phyloP scores from a whole-genome alignment of 148 eudicot species.

The Diospyros kaki region DNA sequence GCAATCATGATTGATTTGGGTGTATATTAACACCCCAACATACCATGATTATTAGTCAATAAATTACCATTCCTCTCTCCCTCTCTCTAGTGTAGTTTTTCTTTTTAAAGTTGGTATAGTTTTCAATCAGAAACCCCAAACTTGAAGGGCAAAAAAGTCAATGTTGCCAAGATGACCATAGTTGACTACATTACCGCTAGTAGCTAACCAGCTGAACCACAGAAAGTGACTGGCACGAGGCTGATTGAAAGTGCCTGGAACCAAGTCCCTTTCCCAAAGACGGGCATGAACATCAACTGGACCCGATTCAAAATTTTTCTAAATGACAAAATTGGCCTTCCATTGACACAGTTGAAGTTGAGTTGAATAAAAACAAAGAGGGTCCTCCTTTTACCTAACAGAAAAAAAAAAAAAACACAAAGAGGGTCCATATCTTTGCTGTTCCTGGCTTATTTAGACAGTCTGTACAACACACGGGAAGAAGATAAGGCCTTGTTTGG shows the following conservation, averaged over 20 bases:
- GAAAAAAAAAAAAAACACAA: neutral
- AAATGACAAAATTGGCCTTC: neutral
- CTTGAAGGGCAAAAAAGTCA: neutral
- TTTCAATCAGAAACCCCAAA: too few species aligned
- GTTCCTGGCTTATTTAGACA: neutral
- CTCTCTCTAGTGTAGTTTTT: too few species aligned
- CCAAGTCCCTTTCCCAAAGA: neutral
- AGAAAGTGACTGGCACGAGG: neutral
- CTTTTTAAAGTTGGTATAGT: too few species aligned
- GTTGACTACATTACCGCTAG: neutral
- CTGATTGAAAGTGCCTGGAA: constrained; percentile 1
- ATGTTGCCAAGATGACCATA: neutral
- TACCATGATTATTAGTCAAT: too few species aligned
- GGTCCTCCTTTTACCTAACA: neutral
- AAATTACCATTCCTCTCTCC: too few species aligned
- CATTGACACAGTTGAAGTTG: neutral
- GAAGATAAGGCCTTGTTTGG: neutral
- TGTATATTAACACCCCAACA: too few species aligned
- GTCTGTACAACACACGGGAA: neutral
- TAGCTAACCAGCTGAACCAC: constrained; percentile 1
- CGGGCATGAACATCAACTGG: neutral
- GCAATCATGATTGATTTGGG: too few species aligned
- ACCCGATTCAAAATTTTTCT: neutral
- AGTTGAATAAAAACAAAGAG: too few species aligned
- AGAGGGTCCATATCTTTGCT: neutral